phyloP scores from a whole-genome alignment of 768 basidiomycete genomes.

The Tulasnella calospora region DNA sequence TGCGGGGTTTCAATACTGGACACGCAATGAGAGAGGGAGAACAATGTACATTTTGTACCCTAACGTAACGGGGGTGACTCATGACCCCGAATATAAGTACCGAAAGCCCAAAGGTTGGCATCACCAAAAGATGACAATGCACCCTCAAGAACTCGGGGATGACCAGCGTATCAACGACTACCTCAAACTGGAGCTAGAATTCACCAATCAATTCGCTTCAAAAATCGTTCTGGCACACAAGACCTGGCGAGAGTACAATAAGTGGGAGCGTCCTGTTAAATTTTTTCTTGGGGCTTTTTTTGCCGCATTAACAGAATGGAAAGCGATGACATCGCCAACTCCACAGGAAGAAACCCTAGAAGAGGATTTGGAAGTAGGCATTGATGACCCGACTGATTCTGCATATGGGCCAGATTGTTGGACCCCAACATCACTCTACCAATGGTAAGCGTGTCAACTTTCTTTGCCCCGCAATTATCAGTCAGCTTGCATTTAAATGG shows the following conservation, averaged over 20 bases:
- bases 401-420: not conserved
- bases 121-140: not conserved
- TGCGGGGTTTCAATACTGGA: too few species aligned
- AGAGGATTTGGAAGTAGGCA: not conserved
- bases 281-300: not conserved
- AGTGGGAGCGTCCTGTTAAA: not conserved
- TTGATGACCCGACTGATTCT: not conserved
- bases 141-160: not conserved
- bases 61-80: too few species aligned
- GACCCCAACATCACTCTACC: not conserved
- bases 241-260: not conserved
- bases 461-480: too few species aligned
- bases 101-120: not conserved
- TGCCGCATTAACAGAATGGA: not conserved
- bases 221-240: not conserved
- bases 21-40: too few species aligned
- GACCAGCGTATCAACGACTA: not conserved
- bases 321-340: not conserved
- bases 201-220: not conserved
- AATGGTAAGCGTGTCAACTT: not conserved
- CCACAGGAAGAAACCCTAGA: not conserved
- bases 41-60: too few species aligned
- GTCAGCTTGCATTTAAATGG: not conserved
- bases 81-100: too few species aligned
- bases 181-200: not conserved